These are phyloP conservation scores for Leccinum olivaceopallidum DNA, from an alignment of 768 basidiomycete species.

Conservation along the genomic window DNA sequence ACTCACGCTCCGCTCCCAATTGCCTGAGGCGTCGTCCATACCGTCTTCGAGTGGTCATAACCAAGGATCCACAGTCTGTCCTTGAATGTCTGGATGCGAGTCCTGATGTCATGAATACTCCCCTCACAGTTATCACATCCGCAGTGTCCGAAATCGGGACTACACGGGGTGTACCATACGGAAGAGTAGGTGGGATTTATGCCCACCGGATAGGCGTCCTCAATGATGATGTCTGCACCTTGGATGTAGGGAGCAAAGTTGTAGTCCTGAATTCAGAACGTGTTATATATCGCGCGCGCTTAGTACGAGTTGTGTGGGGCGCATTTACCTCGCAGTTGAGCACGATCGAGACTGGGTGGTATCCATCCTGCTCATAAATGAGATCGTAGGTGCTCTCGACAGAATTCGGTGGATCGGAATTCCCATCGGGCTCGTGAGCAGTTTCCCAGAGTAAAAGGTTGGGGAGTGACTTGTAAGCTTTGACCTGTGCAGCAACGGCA, in stretches of 20 bases:
- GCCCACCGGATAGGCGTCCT: conserved; percentile 39
- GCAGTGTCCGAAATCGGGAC: conserved; percentile 66
- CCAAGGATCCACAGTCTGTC: conserved; percentile 60
- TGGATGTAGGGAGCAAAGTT: conserved; percentile 56
- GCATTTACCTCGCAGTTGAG: conserved; percentile 43
- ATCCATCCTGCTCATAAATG: conserved; percentile 52
- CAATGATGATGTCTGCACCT: conserved; percentile 70
- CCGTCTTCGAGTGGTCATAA: conserved; percentile 62
- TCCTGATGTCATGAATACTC: conserved; percentile 60
- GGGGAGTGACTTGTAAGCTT: conserved; percentile 59
- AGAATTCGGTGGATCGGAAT: conserved; percentile 62
- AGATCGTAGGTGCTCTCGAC: conserved; percentile 46
- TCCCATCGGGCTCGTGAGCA: conserved; percentile 73
- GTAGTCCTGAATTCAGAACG: conserved; percentile 48
- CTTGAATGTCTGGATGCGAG: conserved; percentile 64
- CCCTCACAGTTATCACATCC: conserved; percentile 73
- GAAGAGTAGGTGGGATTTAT: conserved; percentile 66
- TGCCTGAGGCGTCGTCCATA: conserved; percentile 80
- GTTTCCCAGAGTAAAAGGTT: conserved; percentile 76
- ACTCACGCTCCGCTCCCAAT: conserved; percentile 55
- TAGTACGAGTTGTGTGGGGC: not conserved
- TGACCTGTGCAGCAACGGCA: conserved; percentile 62
- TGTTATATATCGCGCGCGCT: not conserved
- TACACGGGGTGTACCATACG: conserved; percentile 62
- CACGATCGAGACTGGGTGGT: conserved; percentile 58